Evolutionary conservation across 257 asterid genomes (phyloP), one percentile per base, ranked within the genome.

Genomic region (Cinchona pubescens): DNA sequence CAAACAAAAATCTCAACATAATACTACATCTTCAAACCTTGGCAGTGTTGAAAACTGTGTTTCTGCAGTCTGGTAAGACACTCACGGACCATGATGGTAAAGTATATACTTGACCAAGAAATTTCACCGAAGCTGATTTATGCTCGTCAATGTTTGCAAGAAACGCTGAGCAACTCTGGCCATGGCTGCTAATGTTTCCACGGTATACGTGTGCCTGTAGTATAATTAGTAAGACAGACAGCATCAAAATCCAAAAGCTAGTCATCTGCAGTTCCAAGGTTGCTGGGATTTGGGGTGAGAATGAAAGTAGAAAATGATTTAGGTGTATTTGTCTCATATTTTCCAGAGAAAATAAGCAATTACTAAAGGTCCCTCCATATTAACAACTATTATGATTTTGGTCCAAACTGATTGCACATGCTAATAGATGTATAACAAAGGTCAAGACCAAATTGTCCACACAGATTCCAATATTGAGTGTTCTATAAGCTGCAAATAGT

Each of bases 11-110:
- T 49, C 66, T 42, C 65, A 62, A 67, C 62, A 75, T 45, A 34
- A 64, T 40, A 67, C 42, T 51, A 63, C 35, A 65, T 55, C 43
- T 19, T 25, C 82, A 51, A 77, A 91, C 98, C 97, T 93, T 81
- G 62, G 97, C 98, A 35, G 97, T 87, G 81, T 92, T 90, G 77
- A 85, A 89, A 81, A 89, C 97, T 75, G 51, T 11, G 66, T 75
- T 90, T 76, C 80, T 86, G 95, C 98, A 94, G 82, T 94, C 96
- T 56, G 97, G 97, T 82, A 94, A 84, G 72, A 94, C 85, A 81
- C 92, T 92, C 70, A 92, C 98, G 38, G 98, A 94, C 98, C 98
- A 94, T 12, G 98, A 91, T 65, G 97, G 96, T 79, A 94, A 82
- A 76, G 84, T 81, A 81, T 88, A 94, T 37, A 74, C 83, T 75